Conservation (phyloP, 306 rosid species). For the Cucurbita argyrosperma region DNA sequence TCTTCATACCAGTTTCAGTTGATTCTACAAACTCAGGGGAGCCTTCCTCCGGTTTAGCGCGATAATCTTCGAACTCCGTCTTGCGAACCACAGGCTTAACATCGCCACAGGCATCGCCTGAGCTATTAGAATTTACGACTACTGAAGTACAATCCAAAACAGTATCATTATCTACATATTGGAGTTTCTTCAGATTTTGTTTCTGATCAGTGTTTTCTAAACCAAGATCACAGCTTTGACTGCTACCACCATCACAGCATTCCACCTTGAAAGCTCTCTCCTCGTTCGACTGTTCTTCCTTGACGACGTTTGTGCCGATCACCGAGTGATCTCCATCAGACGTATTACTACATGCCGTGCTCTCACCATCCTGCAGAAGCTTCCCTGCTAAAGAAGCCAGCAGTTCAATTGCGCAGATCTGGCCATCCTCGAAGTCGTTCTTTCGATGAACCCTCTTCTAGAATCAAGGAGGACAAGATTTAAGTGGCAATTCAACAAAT, state of each 20-base stretch:
- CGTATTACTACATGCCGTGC: slow-evolving; percentile 72
- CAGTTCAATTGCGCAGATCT: slow-evolving; percentile 59
- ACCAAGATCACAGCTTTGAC: slow-evolving; percentile 27
- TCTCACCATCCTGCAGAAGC: slow-evolving; percentile 72
- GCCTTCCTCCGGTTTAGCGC: slow-evolving; percentile 26
- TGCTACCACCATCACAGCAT: slow-evolving; percentile 30
- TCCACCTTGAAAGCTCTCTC: slow-evolving; percentile 24
- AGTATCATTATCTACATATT: slow-evolving; percentile 21
- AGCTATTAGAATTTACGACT: slow-evolving; percentile 22
- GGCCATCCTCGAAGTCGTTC: slow-evolving; percentile 32
- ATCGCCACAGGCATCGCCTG: slow-evolving; percentile 20
- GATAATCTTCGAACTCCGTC: slow-evolving; percentile 4
- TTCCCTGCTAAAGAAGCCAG: slow-evolving; percentile 85
- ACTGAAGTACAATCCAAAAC: slow-evolving; percentile 29
- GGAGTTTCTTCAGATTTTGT: slow-evolving; percentile 14
- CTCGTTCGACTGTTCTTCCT: slow-evolving; percentile 25
- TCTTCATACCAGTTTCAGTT: slow-evolving; percentile 27
- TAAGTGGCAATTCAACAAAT: slow-evolving; percentile 6
- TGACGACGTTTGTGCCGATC: slow-evolving; percentile 23
- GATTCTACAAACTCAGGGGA: slow-evolving; percentile 28
- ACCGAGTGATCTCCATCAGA: slow-evolving; percentile 40
- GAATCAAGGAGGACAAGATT: slow-evolving; percentile 20
- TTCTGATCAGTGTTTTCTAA: slow-evolving; percentile 28
- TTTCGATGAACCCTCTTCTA: slow-evolving; percentile 51
- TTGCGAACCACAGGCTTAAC: slow-evolving; percentile 27